Percentiles rank a stretch among this genome's conserved stretches.
Evolutionary conservation across 2,329 filamentous ascomycete genomes (phyloP).

Genomic region (Hypoxylon sp.): DNA sequence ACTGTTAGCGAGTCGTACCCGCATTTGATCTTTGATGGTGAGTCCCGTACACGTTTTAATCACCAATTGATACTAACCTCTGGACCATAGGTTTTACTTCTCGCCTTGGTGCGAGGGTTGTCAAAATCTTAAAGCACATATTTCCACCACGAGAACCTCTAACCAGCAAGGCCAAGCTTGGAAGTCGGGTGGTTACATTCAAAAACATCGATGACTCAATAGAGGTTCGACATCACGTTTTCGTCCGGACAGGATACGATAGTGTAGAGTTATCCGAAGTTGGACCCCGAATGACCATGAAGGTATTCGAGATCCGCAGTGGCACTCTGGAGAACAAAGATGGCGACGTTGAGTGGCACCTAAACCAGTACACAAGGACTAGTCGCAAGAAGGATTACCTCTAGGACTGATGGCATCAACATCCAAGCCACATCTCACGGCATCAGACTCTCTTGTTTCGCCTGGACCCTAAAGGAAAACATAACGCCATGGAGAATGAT

Average conservation of each 20-base stretch:
- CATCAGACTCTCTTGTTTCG: neutral
- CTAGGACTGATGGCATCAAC: slow-evolving; percentile 60
- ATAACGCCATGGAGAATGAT: slow-evolving; percentile 44
- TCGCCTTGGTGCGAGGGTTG: slow-evolving; percentile 83
- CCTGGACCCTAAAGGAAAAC: slow-evolving; percentile 42
- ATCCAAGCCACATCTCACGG: neutral
- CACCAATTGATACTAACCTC: slow-evolving; percentile 19
- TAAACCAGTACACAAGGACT: slow-evolving; percentile 95
- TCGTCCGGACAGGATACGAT: slow-evolving; percentile 92
- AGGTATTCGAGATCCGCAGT: slow-evolving; percentile 90
- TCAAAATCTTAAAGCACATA: slow-evolving; percentile 92
- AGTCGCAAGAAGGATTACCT: slow-evolving; percentile 96
- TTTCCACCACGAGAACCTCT: slow-evolving; percentile 89
- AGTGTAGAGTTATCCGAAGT: slow-evolving; percentile 91
- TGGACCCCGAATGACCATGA: slow-evolving; percentile 97
- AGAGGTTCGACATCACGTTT: slow-evolving; percentile 93
- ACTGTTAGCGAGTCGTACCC: slow-evolving; percentile 95
- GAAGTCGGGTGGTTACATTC: slow-evolving; percentile 91
- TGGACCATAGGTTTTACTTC: slow-evolving; percentile 75
- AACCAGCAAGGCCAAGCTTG: slow-evolving; percentile 80
- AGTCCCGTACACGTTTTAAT: neutral
- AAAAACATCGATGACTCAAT: slow-evolving; percentile 95
- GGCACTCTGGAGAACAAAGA: slow-evolving; percentile 95
- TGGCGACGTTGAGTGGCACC: slow-evolving; percentile 95
- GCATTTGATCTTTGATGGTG: slow-evolving; percentile 90